Base-by-base conservation (phyloP, 805 yeast species). In the Priceomyces melissophilus region DNA sequence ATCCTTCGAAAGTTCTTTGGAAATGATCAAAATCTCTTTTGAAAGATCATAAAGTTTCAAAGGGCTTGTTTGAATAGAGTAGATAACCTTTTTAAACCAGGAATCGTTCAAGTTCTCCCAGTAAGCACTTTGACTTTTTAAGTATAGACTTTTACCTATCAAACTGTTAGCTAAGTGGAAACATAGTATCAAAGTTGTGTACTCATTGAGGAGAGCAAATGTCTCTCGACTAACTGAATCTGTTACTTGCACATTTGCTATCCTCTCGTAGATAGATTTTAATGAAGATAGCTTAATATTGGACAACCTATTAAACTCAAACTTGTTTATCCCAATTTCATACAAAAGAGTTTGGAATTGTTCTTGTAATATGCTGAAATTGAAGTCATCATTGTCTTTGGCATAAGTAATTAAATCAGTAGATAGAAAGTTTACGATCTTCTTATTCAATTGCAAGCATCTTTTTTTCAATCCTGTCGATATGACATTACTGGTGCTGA, bases 1-100 rank as follows among this genome's bases (percentile, higher is more conserved):
- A 5, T 36, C 30, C 15, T 41, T 30, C 13, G 30, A 3, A 4
- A n/a, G 27, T 12, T 43, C 44, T 25, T 31, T 38, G 13, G 38
- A 35, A 31, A 39, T 34, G 2, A 35, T 30, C 27, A 38, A 35
- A 12, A 52, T 40, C 15, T 36, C 36, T 16, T 20, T 32, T n/a
- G 40, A 43, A 17, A 57, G 52, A n/a, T 44, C 42, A 38, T 46
- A 55, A 4, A 56, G 11, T 30, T 54, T 55, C n/a, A 49, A 32
- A 1, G 75, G 75, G 8, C 55, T 40, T 5, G 61, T 57, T 41
- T 69, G 74, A 2, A 68, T 43, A 8, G 62, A 61, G 47, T 64
- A 69, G 10, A 61, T 35, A 17, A 54, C 20, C 43, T 65, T 67
- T 32, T 50, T 44, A 34, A 48, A 39, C 7, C 50, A 33, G 5